These are phyloP conservation scores for Cladosporium austrohemisphaericum DNA, from an alignment of 2,329 filamentous ascomycete species.

Conservation along the genomic window DNA sequence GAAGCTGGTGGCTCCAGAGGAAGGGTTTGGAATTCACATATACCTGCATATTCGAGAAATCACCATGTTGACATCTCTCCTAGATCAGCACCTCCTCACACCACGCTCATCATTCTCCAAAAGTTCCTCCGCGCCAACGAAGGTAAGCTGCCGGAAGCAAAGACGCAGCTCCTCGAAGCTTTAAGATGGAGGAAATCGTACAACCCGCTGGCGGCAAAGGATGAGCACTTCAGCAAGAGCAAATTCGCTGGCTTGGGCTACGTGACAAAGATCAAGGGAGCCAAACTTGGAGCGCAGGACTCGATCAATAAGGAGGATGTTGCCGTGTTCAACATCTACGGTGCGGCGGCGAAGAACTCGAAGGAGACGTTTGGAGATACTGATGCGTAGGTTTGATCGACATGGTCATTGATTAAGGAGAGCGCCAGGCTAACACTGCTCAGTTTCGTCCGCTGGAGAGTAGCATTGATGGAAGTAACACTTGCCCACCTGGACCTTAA, in stretches of 20 bases:
- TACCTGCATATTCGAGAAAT: not conserved
- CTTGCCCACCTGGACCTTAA: slow-evolving; percentile 69
- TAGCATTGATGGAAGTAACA: slow-evolving; percentile 84
- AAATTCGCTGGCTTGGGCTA: slow-evolving; percentile 80
- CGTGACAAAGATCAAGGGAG: slow-evolving; percentile 64
- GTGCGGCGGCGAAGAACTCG: slow-evolving; percentile 74
- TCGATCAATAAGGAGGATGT: slow-evolving; percentile 58
- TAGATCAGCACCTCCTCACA: slow-evolving; percentile 51
- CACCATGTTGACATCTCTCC: slow-evolving; percentile 15
- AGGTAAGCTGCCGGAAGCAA: slow-evolving; percentile 67
- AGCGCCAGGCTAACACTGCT: not conserved
- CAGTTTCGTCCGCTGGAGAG: slow-evolving; percentile 86
- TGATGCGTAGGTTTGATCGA: slow-evolving; percentile 71
- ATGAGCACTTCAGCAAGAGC: slow-evolving; percentile 57
- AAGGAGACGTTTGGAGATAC: slow-evolving; percentile 77
- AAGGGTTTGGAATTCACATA: slow-evolving; percentile 32
- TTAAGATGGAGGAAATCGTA: slow-evolving; percentile 78
- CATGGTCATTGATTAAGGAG: not conserved
- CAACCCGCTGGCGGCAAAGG: slow-evolving; percentile 63
- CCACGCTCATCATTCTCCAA: slow-evolving; percentile 79
- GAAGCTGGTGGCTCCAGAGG: slow-evolving; percentile 45
- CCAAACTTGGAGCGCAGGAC: slow-evolving; percentile 36
- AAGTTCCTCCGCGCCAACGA: slow-evolving; percentile 93
- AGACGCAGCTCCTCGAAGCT: slow-evolving; percentile 73
- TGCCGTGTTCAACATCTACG: slow-evolving; percentile 92